A percentile compares a stretch with the other conserved stretches of the same genome.
phyloP scores from a whole-genome alignment of 352 stramenopile genomes.

The Phytophthora fragariaefolia region DNA sequence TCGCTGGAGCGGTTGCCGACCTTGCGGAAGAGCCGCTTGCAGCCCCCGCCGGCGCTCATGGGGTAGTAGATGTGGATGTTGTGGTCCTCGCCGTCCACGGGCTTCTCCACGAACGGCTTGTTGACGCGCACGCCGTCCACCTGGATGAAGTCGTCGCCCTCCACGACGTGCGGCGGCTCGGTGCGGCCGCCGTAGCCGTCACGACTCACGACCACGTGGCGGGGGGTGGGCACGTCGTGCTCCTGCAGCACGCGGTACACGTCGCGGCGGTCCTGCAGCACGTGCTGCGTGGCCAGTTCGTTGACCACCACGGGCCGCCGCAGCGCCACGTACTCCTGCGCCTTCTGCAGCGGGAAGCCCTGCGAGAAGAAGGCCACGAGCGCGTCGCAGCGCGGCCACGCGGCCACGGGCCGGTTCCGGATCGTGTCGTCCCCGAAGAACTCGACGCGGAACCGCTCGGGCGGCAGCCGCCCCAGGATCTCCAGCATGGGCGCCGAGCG shows the following conservation, averaged over 20 bases:
- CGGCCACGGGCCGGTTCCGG: slow-evolving; percentile 92
- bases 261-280: slow-evolving; percentile 95
- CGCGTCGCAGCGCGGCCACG: slow-evolving; percentile 95
- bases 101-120: slow-evolving; percentile 99
- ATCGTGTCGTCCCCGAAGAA: slow-evolving; percentile 98
- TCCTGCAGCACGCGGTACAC: slow-evolving; percentile 95
- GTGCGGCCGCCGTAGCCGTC: slow-evolving; percentile 88
- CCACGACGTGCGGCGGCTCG: slow-evolving; percentile 51
- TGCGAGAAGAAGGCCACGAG: slow-evolving; percentile 99
- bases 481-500: slow-evolving; percentile 96
- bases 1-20: slow-evolving; percentile 90
- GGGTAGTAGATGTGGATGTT: slow-evolving; percentile 99
- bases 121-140: slow-evolving; percentile 95
- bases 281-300: slow-evolving; percentile 95
- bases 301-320: slow-evolving; percentile 97
- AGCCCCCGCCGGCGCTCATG: slow-evolving; percentile 97
- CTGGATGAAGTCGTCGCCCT: slow-evolving; percentile 83
- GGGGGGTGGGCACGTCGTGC: slow-evolving; percentile 94
- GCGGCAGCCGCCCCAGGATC: slow-evolving; percentile 93
- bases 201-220: slow-evolving; percentile 94
- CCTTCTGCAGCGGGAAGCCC: slow-evolving; percentile 98
- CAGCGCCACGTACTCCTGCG: slow-evolving; percentile 95
- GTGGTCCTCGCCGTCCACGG: slow-evolving; percentile 99
- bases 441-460: slow-evolving; percentile 94
- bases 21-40: slow-evolving; percentile 99